Evolutionary conservation across 495 filamentous ascomycete species (phyloP), one percentile per base, ranked within the genome.

Genomic region (Aspergillus panamensis): DNA sequence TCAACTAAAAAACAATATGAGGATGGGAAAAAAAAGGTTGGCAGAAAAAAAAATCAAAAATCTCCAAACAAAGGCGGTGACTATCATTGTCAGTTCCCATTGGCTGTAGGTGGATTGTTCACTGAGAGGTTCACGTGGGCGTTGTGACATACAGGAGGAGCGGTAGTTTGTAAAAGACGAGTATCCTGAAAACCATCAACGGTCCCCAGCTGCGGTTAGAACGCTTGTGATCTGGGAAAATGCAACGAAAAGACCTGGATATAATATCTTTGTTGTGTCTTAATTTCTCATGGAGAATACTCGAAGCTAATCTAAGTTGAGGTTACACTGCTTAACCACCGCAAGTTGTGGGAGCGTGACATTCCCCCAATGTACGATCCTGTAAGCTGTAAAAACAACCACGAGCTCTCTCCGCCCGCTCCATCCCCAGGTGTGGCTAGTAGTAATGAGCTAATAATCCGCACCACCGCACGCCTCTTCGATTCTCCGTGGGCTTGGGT

Each of bases 321-420:
- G 48, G 48, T 58, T 52, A 58, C 48, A 17, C 42, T 25, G 25
- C 25, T 25, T 25, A 39, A 39, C 35, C 8, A 39, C 16, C 19
- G 43, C 14, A 45, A 33, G 56, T 35, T 20, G 10, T 8, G 10
- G 13, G 25, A 58, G 13, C 21, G 33, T 32, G 14, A 10, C 29
- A 6, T 31, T 44, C 33, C 55, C 48, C 25, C 35, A 12, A 58
- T 58, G 55, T 58, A 58, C 40, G 37, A 47, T 37, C 4, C 56
- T 25, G 57, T 54, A 54, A 25, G 25, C 25, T 25, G 25, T 25
- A 25, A 25, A 2, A 25, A 54, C 50, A 54, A n/a, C 66, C 67
- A 72, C 62, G 57, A 64, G 67, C 65, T 66, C 69, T 66, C 69
- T 66, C 66, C 68, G 66, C 69, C 64, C 53, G 40, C 48, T 53